phyloP scores from a whole-genome alignment of 2,329 filamentous ascomycete species.

The Alternaria dauci region DNA sequence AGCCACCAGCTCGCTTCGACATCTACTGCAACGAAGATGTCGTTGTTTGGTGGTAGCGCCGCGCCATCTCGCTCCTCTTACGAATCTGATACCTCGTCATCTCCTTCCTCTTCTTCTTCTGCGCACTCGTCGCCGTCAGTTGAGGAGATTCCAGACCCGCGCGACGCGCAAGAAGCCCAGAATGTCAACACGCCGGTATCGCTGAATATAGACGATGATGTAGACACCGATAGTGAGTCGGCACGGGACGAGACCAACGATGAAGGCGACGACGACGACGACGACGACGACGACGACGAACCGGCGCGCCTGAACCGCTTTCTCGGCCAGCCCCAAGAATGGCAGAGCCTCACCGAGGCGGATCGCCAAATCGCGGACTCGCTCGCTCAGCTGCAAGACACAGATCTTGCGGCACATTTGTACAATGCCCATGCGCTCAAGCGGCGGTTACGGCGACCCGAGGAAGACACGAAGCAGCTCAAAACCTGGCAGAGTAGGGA shows the following conservation, averaged over 20 bases:
- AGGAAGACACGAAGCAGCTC: constrained; percentile 21
- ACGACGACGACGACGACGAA: constrained; percentile 9
- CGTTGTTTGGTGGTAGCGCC: constrained; percentile 46
- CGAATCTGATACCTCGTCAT: constrained; percentile 20
- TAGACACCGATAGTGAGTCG: constrained; percentile 27
- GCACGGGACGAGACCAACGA: constrained; percentile 16
- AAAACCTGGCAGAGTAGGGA: constrained; percentile 53
- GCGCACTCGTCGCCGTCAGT: constrained; percentile 16
- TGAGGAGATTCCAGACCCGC: constrained; percentile 1
- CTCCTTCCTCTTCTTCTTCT: constrained; percentile 14
- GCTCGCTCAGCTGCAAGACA: constrained; percentile 68
- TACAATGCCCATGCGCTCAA: constrained; percentile 80
- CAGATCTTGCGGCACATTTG: constrained; percentile 77
- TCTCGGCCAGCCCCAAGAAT: constrained; percentile 71
- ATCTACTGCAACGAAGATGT: constrained; percentile 45
- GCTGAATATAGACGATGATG: constrained; percentile 22
- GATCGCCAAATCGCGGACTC: constrained; percentile 71
- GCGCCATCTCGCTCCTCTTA: constrained; percentile 22
- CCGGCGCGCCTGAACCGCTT: constrained; percentile 70
- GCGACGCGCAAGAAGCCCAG: constrained; percentile 25
- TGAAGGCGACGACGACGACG: not conserved
- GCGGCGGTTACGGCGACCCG: constrained; percentile 48
- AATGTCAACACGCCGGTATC: not conserved
- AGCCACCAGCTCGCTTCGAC: constrained; percentile 17
- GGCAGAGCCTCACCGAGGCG: constrained; percentile 68